Evolutionary conservation across 768 basidiomycete species (phyloP).

Genomic region (Lentinula detonsa): DNA sequence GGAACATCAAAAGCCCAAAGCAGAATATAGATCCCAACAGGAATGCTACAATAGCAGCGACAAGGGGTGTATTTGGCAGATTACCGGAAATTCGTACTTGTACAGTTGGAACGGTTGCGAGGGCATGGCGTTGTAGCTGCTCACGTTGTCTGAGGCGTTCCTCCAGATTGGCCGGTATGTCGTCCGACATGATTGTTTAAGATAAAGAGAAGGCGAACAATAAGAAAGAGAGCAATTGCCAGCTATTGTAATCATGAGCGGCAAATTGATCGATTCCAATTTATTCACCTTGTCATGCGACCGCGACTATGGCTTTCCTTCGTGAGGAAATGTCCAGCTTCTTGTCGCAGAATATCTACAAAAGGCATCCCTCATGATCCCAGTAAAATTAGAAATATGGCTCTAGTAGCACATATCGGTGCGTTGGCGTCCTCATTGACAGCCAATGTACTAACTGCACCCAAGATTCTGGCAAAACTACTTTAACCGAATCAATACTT

Average conservation of each 20-base stretch:
- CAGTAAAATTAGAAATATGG: slow-evolving; percentile 64
- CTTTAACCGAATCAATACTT: slow-evolving; percentile 82
- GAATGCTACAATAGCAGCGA: slow-evolving; percentile 74
- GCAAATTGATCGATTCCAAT: neutral
- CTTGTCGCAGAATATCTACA: neutral
- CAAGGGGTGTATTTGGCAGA: slow-evolving; percentile 88
- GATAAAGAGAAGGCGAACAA: slow-evolving; percentile 12
- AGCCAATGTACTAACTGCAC: neutral
- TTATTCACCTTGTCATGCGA: neutral
- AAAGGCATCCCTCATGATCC: slow-evolving; percentile 24
- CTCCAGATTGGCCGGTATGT: slow-evolving; percentile 30
- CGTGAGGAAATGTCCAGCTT: neutral
- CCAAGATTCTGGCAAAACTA: slow-evolving; percentile 85
- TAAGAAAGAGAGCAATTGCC: slow-evolving; percentile 16
- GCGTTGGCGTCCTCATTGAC: slow-evolving; percentile 12
- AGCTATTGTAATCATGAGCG: neutral
- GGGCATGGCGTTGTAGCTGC: slow-evolving; percentile 27
- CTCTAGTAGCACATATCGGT: slow-evolving; percentile 89
- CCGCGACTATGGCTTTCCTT: neutral
- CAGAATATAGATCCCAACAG: slow-evolving; percentile 72
- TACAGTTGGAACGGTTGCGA: slow-evolving; percentile 49
- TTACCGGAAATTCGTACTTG: slow-evolving; percentile 32
- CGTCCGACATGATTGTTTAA: slow-evolving; percentile 23
- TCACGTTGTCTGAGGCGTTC: slow-evolving; percentile 37
- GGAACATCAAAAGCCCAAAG: slow-evolving; percentile 47